Evolutionary conservation across 2,329 filamentous ascomycete genomes (phyloP), one percentile per base, ranked within the genome.

Genomic region (Talaromyces sp.): DNA sequence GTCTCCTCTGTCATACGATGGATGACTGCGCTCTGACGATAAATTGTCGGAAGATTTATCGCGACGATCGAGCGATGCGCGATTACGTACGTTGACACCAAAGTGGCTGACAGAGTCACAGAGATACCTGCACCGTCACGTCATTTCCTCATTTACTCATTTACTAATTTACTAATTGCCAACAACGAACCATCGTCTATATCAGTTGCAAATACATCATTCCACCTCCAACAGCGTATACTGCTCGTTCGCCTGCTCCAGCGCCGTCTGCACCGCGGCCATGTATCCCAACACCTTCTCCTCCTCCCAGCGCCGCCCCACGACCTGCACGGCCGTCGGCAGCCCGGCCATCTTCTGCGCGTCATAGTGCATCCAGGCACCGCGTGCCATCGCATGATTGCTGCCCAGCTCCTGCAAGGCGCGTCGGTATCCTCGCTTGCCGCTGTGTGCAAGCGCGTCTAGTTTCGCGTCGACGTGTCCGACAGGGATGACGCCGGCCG

Each of bases 281-380:
- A 96, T 96, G 15, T 89, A 82, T 0, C 88, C 86, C 56, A 96
- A 76, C 0, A 96, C 91, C 78, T 93, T 95, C 77, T 96, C 92
- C 73, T 96, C 92, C 71, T 95, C 88, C 68, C 96, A 77, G 39
- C 92, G 82, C 49, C 88, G 81, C 0, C 92, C 92, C 0, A 96
- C 88, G 27, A 96, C 82, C 75, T 96, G 92, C 8, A 97, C 87
- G 0, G 86, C 93, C 0, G 96, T 91, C 0, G 93, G 93, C 47
- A 97, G 78, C 0, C 92, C 93, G 54, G 91, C 88, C 93, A 97
- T 97, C 62, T 85, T 86, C 15, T 80, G 77, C 0, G 91, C 87
- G 72, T 97, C 86, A 72, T 97, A 97, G 68, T 92, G 83, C 75
- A 90, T 92, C 75, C 95, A 96, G 0, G 91, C 93, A 2, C 93